These are phyloP conservation scores for Boletus reticuloceps DNA, from an alignment of 768 basidiomycete species.

Conservation along the genomic window DNA sequence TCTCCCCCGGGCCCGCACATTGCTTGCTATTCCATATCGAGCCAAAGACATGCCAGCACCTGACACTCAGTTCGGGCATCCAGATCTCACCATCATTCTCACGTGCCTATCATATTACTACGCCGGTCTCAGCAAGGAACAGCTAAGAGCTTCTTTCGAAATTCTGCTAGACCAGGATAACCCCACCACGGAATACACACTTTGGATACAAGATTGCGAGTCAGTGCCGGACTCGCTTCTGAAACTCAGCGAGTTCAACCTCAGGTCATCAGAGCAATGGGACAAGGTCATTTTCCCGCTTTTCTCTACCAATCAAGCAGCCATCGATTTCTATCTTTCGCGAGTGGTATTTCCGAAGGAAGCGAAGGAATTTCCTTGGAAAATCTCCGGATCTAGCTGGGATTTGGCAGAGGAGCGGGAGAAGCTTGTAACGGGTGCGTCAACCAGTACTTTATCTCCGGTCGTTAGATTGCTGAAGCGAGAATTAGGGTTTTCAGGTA, in stretches of 20 bases:
- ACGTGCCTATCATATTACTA: constrained; percentile 36
- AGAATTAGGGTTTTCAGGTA: constrained; percentile 37
- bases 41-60: constrained; percentile 34
- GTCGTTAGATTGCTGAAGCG: not conserved
- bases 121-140: not conserved
- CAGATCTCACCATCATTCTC: constrained; percentile 31
- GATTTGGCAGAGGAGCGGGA: constrained; percentile 30
- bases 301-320: not conserved
- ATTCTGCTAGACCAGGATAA: constrained; percentile 3
- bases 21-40: constrained; percentile 23
- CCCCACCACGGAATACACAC: not conserved
- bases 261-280: constrained; percentile 10
- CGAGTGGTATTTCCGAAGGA: constrained; percentile 34
- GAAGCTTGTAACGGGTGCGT: constrained; percentile 5
- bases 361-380: constrained; percentile 30
- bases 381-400: constrained; percentile 32
- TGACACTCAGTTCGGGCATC: constrained; percentile 35
- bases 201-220: not conserved
- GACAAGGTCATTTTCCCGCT: not conserved
- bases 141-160: not conserved
- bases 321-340: constrained; percentile 19
- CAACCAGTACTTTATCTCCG: not conserved
- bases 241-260: not conserved
- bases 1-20: too few species aligned
- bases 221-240: not conserved